These are phyloP conservation scores for Rhynchosporium agropyri DNA, from an alignment of 2,329 filamentous ascomycete genomes.

Conservation along the genomic window DNA sequence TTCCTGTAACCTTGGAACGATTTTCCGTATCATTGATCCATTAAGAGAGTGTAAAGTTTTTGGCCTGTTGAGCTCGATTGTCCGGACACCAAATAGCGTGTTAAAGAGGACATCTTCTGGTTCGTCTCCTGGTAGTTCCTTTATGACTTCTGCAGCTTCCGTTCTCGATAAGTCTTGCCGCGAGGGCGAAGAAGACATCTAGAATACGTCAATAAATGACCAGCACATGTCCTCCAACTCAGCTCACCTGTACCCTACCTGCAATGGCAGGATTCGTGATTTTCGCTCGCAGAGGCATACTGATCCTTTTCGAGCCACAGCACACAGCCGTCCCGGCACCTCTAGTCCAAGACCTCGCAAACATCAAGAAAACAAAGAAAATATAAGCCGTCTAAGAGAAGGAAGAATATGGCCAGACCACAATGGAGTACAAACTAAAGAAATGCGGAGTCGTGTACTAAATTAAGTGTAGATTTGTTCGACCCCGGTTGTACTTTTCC, in stretches of 20 bases:
- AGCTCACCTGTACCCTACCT: conserved; percentile 54
- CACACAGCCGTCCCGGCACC: conserved; percentile 57
- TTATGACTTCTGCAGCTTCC: conserved; percentile 35
- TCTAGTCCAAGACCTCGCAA: conserved; percentile 55
- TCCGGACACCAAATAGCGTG: conserved; percentile 84
- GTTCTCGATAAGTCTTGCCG: conserved; percentile 9
- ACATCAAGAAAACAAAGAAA: conserved; percentile 52
- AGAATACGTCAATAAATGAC: conserved; percentile 30
- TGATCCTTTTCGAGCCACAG: conserved; percentile 48
- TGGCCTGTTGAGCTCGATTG: conserved; percentile 91
- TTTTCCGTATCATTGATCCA: conserved; percentile 93
- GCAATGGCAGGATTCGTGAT: conserved; percentile 62
- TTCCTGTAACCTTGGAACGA: conserved; percentile 83
- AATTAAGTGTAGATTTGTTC: not conserved
- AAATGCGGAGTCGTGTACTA: conserved; percentile 28
- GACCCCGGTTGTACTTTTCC: conserved; percentile 30
- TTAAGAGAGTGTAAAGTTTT: conserved; percentile 91
- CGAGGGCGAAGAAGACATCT: conserved; percentile 46
- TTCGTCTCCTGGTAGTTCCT: conserved; percentile 60
- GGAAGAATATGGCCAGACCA: conserved; percentile 3
- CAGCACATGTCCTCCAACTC: conserved; percentile 12
- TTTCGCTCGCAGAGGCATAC: conserved; percentile 83
- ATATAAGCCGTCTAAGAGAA: conserved; percentile 20
- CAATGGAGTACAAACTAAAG: conserved; percentile 19
- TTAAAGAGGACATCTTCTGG: conserved; percentile 91